Base-by-base conservation (phyloP, 2,329 filamentous ascomycete genomes). In the Aspergillus sp. region DNA sequence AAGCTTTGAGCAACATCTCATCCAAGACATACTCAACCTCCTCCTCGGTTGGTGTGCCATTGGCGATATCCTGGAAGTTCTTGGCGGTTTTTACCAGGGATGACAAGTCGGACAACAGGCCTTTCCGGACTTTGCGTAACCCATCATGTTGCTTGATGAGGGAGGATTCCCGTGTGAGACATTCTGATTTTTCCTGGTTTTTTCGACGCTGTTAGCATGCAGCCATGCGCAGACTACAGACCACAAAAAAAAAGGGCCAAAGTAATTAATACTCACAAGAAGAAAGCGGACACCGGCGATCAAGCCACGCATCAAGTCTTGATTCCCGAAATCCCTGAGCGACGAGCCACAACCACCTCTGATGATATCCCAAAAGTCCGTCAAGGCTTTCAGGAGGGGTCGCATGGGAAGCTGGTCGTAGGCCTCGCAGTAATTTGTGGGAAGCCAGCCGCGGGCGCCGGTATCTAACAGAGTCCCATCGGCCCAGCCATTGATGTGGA, bases 401-500 rank as follows among this genome's bases (percentile, higher is more conserved):
- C 83, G 81, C 76, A 97, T 90, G 53, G 89, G 83, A 26, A 88
- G 81, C 41, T 91, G 88, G 55, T 96, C 88, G 65, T 96, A 98
- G 7, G 88, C 79, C 64, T 96, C 90, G 73, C 93, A 98, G 66
- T 97, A 98, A 68, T 98, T 98, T 6, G 93, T 98, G 2, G 93
- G 93, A 50, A 98, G 74, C 93, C 93, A 98, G 52, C 93, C 93
- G 56, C 93, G 80, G 43, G 86, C 85, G 28, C 91, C 91, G 2
- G 89, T 88, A 27, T 85, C 79, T 51, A 98, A 72, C 36, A 96
- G 74, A 1, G 93, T 98, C 44, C 93, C 93, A 66, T 98, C 93
- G 30, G 93, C 93, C 93, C 93, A 98, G 57, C 93, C 93, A 71
- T 97, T 98, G 50, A 88, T 93, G 68, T 98, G 93, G 55, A 97